A percentile compares a stretch with the other conserved stretches of the same genome.
phyloP scores from a whole-genome alignment of 2,329 filamentous ascomycete genomes.

The Fusarium stilboides region DNA sequence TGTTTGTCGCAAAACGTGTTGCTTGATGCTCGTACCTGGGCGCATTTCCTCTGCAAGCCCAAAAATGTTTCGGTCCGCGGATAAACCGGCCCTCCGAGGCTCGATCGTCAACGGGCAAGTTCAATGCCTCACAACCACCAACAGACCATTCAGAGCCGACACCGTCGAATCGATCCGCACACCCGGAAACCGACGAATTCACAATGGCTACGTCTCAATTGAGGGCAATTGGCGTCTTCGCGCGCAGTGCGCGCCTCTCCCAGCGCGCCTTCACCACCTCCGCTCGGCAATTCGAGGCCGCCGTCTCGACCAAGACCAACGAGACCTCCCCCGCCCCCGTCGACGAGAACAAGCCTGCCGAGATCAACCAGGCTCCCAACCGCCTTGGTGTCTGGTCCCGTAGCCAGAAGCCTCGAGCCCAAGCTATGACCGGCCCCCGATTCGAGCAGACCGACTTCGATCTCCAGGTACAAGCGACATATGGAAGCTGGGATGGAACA shows the following conservation, averaged over 20 bases:
- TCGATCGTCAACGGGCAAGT: slow-evolving; percentile 25
- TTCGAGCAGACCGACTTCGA: slow-evolving; percentile 98
- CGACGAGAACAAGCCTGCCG: slow-evolving; percentile 61
- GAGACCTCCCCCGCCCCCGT: slow-evolving; percentile 62
- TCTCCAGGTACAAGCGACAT: slow-evolving; percentile 77
- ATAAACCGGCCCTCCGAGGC: slow-evolving; percentile 43
- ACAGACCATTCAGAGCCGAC: slow-evolving; percentile 41
- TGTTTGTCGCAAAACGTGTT: slow-evolving; percentile 23
- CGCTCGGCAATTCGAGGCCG: slow-evolving; percentile 63
- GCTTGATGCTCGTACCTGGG: neutral
- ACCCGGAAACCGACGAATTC: slow-evolving; percentile 46
- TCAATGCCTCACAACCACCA: slow-evolving; percentile 47
- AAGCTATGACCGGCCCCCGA: slow-evolving; percentile 92
- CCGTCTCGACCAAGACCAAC: slow-evolving; percentile 57
- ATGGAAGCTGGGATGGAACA: slow-evolving; percentile 13
- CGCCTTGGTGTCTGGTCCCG: slow-evolving; percentile 84
- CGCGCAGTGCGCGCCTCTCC: slow-evolving; percentile 61
- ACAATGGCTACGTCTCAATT: slow-evolving; percentile 63
- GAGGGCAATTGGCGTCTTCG: slow-evolving; percentile 61
- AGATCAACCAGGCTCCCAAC: slow-evolving; percentile 87
- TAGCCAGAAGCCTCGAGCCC: slow-evolving; percentile 84
- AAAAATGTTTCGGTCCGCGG: slow-evolving; percentile 46
- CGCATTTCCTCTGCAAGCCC: slow-evolving; percentile 18
- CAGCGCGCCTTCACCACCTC: slow-evolving; percentile 66
- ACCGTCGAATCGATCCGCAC: slow-evolving; percentile 47